phyloP scores from a whole-genome alignment of 2,329 filamentous ascomycete genomes.

The Fusarium chuoi region DNA sequence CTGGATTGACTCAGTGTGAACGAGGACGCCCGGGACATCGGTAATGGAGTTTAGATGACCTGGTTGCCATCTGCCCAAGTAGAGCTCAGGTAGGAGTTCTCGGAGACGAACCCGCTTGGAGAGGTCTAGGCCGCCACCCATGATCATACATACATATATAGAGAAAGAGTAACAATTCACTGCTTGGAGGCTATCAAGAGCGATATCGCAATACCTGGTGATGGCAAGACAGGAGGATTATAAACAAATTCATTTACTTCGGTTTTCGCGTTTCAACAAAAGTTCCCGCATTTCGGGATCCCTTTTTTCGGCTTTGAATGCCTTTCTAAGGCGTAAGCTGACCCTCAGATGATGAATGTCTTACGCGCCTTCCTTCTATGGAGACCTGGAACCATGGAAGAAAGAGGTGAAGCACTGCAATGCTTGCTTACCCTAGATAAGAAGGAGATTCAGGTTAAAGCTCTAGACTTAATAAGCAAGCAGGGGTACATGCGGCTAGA shows the following conservation, averaged over 20 bases:
- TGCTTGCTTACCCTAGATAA: background rate
- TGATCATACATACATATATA: background rate
- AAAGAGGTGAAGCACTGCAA: background rate
- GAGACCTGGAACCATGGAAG: background rate
- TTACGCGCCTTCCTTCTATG: background rate
- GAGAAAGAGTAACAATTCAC: background rate
- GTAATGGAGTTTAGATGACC: constrained; percentile 62
- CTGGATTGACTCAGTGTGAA: constrained; percentile 57
- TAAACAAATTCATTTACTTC: background rate
- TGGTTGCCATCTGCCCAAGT: constrained; percentile 55
- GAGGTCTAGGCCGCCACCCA: background rate
- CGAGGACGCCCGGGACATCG: constrained; percentile 60
- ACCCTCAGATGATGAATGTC: background rate
- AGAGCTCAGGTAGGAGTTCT: constrained; percentile 56
- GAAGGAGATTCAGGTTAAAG: no score
- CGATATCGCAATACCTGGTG: rapidly evolving
- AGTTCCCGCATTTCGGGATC: constrained; percentile 12
- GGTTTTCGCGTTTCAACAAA: background rate
- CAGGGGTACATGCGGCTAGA: rapidly evolving
- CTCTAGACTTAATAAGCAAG: background rate
- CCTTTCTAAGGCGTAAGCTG: background rate
- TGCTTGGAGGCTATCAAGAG: background rate
- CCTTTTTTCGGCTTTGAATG: background rate
- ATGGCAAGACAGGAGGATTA: background rate
- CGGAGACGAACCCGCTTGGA: constrained; percentile 49